Base-by-base conservation (phyloP, 2,329 filamentous ascomycete genomes). In the Dothistroma septosporum region DNA sequence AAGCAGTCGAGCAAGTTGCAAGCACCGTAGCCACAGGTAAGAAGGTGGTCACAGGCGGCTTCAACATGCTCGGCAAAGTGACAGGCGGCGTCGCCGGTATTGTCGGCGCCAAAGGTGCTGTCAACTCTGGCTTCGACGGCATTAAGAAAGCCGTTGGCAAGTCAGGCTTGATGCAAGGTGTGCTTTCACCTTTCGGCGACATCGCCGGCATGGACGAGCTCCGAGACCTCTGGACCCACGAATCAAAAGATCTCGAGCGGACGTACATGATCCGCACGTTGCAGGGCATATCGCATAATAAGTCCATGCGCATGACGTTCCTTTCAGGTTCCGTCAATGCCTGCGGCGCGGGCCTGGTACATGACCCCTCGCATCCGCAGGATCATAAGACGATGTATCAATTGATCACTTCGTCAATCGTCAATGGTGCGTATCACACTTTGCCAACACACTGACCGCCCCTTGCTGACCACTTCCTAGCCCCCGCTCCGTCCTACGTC, bases 341-440 rank as follows among this genome's bases (percentile, higher is more conserved):
- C 70, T 92, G 90, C 66, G 94, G 94, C 66, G 94, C 94, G 22
- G 94, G 94, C 61, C 84, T 99, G 11, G 87, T 99, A 1, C 94
- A 99, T 76, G 94, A 99, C 76, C 94, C 94, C 0, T 84, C 89
- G 21, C 91, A 94, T 74, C 93, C 93, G 0, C 87, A 86, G 44
- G 92, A 97, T 76, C 92, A 97, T 82, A 99, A 97, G 78, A 97
- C 94, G 31, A 99, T 99, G 93, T 99, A 97, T 78, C 94, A 99
- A 76, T 84, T 99, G 74, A 97, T 97, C 74, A 88, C 92, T 1
- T 92, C 92, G 2, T 87, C 92, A 7, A 91, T 99, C 62, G 93
- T 97, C 58, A 95, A 96, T 52, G 50, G 50, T 53, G 35, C 7
- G 50, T n/a, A 53, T 31, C 31, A 35, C 16, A 28, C 1, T n/a